Percentiles rank a stretch among this genome's conserved stretches.
These are phyloP conservation scores for Pulveroboletus sp. DNA, from an alignment of 768 basidiomycete genomes.

Conservation along the genomic window DNA sequence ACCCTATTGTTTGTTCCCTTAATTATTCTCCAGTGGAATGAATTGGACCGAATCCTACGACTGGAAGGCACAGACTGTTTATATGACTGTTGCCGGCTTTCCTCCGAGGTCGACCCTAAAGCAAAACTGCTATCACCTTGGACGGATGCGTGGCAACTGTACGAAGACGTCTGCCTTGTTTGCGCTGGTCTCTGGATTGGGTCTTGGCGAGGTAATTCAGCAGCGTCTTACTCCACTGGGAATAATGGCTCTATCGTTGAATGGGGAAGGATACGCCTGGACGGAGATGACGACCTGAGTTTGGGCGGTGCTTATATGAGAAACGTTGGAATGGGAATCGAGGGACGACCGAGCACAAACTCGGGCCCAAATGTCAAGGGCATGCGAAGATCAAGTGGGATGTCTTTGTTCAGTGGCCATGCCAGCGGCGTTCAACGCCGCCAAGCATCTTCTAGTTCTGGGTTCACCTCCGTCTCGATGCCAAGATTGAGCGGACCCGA, in stretches of 20 bases:
- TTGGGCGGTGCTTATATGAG: constrained; percentile 42
- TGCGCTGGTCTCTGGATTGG: constrained; percentile 84
- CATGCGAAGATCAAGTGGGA: constrained; percentile 42
- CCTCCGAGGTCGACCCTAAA: constrained; percentile 29
- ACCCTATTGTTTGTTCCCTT: neutral
- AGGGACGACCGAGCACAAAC: constrained; percentile 45
- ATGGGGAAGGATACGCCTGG: constrained; percentile 55
- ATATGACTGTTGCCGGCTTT: constrained; percentile 33
- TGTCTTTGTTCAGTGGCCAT: constrained; percentile 37
- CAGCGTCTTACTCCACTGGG: constrained; percentile 45
- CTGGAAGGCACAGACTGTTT: constrained; percentile 38
- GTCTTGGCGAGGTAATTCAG: constrained; percentile 49
- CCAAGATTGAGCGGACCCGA: constrained; percentile 28
- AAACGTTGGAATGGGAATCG: constrained; percentile 65
- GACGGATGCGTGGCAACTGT: constrained; percentile 76
- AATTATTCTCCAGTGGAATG: constrained; percentile 56
- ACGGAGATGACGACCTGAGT: constrained; percentile 62
- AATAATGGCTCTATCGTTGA: constrained; percentile 41
- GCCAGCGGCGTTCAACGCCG: constrained; percentile 32
- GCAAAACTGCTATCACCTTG: constrained; percentile 46
- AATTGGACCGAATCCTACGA: constrained; percentile 64
- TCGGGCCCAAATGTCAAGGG: constrained; percentile 32
- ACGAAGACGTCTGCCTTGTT: constrained; percentile 79
- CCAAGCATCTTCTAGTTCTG: constrained; percentile 31
- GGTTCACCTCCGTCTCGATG: constrained; percentile 13